phyloP scores from a whole-genome alignment of 2,329 filamentous ascomycete genomes.

The Fusarium miscanthi region DNA sequence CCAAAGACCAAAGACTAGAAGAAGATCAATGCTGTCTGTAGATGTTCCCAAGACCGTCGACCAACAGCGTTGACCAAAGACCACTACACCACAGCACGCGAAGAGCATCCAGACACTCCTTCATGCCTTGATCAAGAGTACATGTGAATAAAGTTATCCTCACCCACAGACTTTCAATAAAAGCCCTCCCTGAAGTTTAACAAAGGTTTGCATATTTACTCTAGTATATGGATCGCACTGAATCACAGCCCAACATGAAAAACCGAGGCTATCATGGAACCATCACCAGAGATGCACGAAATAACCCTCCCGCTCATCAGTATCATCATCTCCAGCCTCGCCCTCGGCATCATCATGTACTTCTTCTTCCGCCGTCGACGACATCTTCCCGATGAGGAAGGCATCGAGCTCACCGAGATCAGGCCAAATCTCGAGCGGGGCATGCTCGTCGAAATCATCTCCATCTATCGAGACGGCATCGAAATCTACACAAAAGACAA shows the following conservation, averaged over 20 bases:
- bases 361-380: neutral
- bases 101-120: neutral
- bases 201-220: neutral
- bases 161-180: neutral
- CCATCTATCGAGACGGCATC: constrained; percentile 8
- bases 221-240: neutral
- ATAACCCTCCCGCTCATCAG: neutral
- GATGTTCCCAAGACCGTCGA: neutral
- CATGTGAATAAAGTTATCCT: neutral
- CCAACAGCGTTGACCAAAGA: neutral
- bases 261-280: neutral
- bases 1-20: too few species aligned
- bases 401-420: neutral
- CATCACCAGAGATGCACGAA: neutral
- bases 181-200: neutral
- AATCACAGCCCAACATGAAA: neutral
- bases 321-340: neutral
- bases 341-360: neutral
- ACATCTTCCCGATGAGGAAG: neutral
- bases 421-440: neutral
- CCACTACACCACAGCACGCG: neutral
- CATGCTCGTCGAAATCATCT: constrained; percentile 18
- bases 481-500: constrained; percentile 1
- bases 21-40: too few species aligned
- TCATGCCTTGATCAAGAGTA: neutral